phyloP scores from a whole-genome alignment of 192 early-diverging fungal species.

The Phycomyces nitens region DNA sequence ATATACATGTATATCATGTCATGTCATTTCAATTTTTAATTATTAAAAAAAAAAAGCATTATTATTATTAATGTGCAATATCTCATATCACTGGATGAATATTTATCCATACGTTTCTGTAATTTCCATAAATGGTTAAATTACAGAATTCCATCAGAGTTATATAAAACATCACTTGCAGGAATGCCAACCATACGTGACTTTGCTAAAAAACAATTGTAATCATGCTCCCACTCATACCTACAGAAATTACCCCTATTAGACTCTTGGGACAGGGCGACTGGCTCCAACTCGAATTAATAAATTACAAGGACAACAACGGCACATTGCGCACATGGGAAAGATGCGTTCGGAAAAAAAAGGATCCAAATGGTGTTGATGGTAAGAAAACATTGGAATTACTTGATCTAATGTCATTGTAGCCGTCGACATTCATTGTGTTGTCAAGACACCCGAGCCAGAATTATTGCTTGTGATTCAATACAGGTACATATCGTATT shows the following conservation, averaged over 20 bases:
- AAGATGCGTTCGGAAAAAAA: conserved; percentile 10
- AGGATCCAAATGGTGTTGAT: background rate
- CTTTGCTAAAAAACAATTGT: no score
- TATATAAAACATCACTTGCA: no score
- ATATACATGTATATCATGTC: no score
- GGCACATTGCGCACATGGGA: conserved; percentile 3
- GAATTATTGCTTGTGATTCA: conserved; percentile 13
- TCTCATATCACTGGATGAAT: no score
- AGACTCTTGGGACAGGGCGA: background rate
- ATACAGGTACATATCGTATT: background rate
- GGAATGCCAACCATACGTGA: no score
- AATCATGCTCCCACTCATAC: background rate
- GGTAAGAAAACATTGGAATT: conserved; percentile 1
- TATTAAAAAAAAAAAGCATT: no score
- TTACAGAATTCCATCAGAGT: no score
- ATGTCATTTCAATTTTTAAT: no score
- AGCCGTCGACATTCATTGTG: conserved; percentile 11
- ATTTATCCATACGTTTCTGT: no score
- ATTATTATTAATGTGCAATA: no score
- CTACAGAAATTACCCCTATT: background rate
- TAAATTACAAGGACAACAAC: background rate
- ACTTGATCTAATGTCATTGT: background rate
- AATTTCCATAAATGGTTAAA: no score
- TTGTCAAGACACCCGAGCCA: conserved; percentile 6
- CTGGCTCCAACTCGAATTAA: conserved; percentile 6